phyloP scores from a whole-genome alignment of 495 filamentous ascomycete genomes.

The Acidiella bohemica region DNA sequence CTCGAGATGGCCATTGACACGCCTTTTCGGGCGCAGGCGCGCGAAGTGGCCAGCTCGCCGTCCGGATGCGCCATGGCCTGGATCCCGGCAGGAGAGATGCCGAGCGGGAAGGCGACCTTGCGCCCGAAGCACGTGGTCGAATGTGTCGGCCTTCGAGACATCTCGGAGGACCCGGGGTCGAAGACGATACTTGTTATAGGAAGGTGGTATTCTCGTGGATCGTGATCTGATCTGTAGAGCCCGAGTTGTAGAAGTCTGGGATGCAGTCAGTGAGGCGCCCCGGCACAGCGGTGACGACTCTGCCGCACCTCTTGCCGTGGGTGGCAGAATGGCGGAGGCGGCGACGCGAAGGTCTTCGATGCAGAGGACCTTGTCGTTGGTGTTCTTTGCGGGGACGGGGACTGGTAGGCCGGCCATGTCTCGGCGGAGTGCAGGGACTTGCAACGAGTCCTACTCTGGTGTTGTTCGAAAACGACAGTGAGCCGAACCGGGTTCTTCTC shows the following conservation, averaged over 20 bases:
- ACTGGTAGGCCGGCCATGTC: conserved; percentile 14
- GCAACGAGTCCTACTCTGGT: too few relatives aligned
- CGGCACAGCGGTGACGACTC: neutral
- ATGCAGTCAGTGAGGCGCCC: neutral
- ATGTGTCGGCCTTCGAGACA: conserved; percentile 38
- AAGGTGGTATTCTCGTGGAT: conserved; percentile 27
- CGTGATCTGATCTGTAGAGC: conserved; percentile 35
- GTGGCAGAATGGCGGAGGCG: conserved; percentile 22
- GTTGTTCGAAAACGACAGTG: too few relatives aligned
- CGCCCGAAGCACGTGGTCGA: conserved; percentile 35
- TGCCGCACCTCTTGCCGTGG: conserved; percentile 19
- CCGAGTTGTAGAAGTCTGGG: conserved; percentile 37
- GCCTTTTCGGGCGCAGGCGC: conserved; percentile 30
- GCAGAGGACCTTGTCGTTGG: conserved; percentile 13
- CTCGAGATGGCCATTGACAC: conserved; percentile 44
- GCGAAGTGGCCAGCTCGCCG: conserved; percentile 37
- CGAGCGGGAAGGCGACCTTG: conserved; percentile 29
- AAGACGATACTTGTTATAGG: conserved; percentile 33
- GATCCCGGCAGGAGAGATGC: conserved; percentile 34
- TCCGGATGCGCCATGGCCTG: conserved; percentile 36
- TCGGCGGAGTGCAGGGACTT: too few relatives aligned
- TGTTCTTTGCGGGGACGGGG: conserved; percentile 2
- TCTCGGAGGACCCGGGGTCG: conserved; percentile 43
- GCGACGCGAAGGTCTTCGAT: conserved; percentile 24
- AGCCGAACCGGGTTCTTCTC: too few relatives aligned